Percentiles rank a stretch among this genome's conserved stretches.
Evolutionary conservation across 768 basidiomycete genomes (phyloP).

Genomic region (Phlebiopsis gigantea): DNA sequence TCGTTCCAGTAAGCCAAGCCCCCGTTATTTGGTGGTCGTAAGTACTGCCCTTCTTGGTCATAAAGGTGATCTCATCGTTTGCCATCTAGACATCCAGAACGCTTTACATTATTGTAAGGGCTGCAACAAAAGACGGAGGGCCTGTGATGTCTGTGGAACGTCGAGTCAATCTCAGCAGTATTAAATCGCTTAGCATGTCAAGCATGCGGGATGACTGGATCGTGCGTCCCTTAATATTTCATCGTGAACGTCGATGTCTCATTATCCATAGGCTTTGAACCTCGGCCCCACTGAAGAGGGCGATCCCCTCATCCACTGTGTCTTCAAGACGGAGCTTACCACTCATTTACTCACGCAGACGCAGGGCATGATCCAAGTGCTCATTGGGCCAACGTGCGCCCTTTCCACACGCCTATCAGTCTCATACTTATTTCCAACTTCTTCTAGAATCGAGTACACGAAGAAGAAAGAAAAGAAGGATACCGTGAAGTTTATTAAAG

Average conservation of each 20-base stretch:
- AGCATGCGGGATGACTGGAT: constrained; percentile 94
- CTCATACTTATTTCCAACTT: background rate
- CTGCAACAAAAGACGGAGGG: constrained; percentile 56
- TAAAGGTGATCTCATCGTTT: background rate
- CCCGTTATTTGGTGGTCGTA: constrained; percentile 87
- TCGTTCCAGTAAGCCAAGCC: constrained; percentile 88
- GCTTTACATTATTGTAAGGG: constrained; percentile 63
- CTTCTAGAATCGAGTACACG: constrained; percentile 71
- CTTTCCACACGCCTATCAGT: too few relatives aligned
- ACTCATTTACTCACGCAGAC: constrained; percentile 79
- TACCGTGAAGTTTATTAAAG: constrained; percentile 81
- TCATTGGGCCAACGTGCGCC: constrained; percentile 73
- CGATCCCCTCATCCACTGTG: constrained; percentile 85
- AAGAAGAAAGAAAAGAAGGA: constrained; percentile 98
- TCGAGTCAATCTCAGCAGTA: constrained; percentile 85
- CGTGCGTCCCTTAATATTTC: constrained; percentile 37
- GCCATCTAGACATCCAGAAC: constrained; percentile 72
- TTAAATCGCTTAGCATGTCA: constrained; percentile 82
- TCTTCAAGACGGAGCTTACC: constrained; percentile 94
- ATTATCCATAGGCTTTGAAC: constrained; percentile 61
- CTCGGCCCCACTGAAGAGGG: constrained; percentile 82
- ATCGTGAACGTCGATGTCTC: background rate
- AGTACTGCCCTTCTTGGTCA: constrained; percentile 25
- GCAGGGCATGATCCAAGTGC: constrained; percentile 65
- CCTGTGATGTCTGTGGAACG: constrained; percentile 63